These are phyloP conservation scores for Tetrahymena thermophila DNA, from an alignment of 73 alveolate species.

Conservation along the genomic window DNA sequence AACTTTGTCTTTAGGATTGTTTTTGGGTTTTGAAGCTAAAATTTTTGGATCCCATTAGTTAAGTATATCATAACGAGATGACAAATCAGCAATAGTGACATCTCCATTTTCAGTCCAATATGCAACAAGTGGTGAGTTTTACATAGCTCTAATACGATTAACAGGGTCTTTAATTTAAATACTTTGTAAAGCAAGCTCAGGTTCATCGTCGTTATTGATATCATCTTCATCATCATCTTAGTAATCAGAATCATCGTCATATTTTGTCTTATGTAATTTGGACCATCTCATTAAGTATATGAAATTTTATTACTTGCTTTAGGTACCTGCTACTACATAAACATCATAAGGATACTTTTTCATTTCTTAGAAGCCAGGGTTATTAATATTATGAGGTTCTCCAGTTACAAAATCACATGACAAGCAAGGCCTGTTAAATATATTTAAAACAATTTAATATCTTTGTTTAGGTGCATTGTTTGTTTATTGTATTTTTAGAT, in stretches of 20 bases:
- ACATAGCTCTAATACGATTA: slow-evolving; percentile 71
- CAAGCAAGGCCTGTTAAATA: slow-evolving; percentile 20
- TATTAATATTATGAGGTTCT: slow-evolving; percentile 1
- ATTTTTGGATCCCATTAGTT: background rate
- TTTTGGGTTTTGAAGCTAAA: background rate
- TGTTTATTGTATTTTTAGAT: background rate
- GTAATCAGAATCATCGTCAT: slow-evolving; percentile 63
- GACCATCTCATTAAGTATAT: slow-evolving; percentile 70
- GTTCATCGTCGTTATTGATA: slow-evolving; percentile 66
- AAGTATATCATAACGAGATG: slow-evolving; percentile 49
- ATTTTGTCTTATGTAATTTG: slow-evolving; percentile 69
- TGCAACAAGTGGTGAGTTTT: slow-evolving; percentile 64
- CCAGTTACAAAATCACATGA: slow-evolving; percentile 32
- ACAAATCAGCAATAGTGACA: slow-evolving; percentile 60
- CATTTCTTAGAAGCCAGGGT: slow-evolving; percentile 22
- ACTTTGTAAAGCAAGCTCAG: slow-evolving; percentile 57
- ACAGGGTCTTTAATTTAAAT: slow-evolving; percentile 52
- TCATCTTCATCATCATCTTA: slow-evolving; percentile 35
- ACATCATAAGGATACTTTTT: slow-evolving; percentile 72
- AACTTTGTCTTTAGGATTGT: background rate
- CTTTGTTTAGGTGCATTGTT: background rate
- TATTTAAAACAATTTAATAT: background rate
- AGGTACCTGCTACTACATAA: slow-evolving; percentile 67
- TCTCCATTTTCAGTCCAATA: slow-evolving; percentile 68
- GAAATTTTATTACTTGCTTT: slow-evolving; percentile 64